These are phyloP conservation scores for Botrytis hyacinthi DNA, from an alignment of 2,329 filamentous ascomycete species.

Conservation along the genomic window DNA sequence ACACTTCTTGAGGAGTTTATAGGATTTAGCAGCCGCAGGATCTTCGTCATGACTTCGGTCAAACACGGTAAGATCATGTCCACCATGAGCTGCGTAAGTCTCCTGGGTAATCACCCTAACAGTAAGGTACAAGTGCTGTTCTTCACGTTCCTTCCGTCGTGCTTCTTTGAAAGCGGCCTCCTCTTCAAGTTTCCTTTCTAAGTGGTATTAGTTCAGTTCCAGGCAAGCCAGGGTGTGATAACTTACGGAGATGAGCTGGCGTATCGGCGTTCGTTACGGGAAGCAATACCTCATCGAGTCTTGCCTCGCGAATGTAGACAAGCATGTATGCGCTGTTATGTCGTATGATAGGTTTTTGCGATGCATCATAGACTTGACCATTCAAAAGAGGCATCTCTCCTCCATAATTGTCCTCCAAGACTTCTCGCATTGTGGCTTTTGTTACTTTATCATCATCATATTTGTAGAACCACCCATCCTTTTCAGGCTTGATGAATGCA, in stretches of 20 bases:
- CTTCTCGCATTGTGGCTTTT: conserved; percentile 86
- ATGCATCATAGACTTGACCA: conserved; percentile 48
- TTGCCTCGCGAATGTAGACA: conserved; percentile 89
- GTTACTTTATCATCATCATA: conserved; percentile 98
- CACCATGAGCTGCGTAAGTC: conserved; percentile 76
- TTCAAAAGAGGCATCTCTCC: conserved; percentile 59
- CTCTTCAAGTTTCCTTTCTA: conserved; percentile 73
- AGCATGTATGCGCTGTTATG: conserved; percentile 95
- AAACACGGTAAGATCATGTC: conserved; percentile 76
- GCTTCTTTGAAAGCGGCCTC: conserved; percentile 75
- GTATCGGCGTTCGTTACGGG: conserved; percentile 75
- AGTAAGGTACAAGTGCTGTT: conserved; percentile 88
- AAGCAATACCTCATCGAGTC: conserved; percentile 77
- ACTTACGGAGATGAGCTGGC: conserved; percentile 74
- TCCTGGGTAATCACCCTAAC: conserved; percentile 78
- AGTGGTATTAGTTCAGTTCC: conserved; percentile 30
- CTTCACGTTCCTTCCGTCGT: conserved; percentile 82
- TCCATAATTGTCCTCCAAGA: conserved; percentile 94
- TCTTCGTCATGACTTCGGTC: conserved; percentile 57
- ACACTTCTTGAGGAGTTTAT: conserved; percentile 72
- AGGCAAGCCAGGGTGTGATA: background rate
- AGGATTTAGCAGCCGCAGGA: conserved; percentile 66
- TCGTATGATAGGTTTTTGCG: conserved; percentile 58
- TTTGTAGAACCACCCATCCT: conserved; percentile 92
- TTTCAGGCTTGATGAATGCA: conserved; percentile 89